Evolutionary conservation across 495 filamentous ascomycete species (phyloP).

Genomic region (Aspergillus ellipticus): DNA sequence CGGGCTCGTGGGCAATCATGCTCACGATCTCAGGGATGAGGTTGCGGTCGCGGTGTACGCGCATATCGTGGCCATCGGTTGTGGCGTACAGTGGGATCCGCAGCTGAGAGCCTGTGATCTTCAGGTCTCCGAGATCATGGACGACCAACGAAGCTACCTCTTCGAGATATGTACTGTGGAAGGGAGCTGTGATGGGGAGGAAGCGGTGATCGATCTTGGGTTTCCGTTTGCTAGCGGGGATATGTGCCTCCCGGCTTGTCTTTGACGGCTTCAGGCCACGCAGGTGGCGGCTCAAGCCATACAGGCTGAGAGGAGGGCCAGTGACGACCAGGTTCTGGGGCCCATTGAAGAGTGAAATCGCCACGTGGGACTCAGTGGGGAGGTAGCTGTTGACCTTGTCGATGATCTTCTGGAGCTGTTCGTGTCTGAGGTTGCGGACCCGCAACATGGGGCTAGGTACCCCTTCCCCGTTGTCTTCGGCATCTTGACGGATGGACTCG

Average conservation of each 20-base stretch:
- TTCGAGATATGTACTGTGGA: not conserved
- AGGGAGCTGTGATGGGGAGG: constrained; percentile 2
- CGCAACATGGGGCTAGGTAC: not conserved
- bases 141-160: not conserved
- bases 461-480: not conserved
- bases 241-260: not conserved
- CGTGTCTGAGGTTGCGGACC: not conserved
- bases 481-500: not conserved
- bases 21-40: not conserved
- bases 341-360: not conserved
- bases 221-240: not conserved
- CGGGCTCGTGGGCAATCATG: not conserved
- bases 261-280: not conserved
- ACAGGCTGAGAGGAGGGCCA: not conserved
- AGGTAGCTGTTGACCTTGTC: not conserved
- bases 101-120: not conserved
- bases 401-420: not conserved
- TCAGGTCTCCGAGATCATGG: not conserved
- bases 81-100: not conserved
- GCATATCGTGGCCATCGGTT: not conserved
- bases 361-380: not conserved
- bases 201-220: constrained; percentile 1
- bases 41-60: not conserved
- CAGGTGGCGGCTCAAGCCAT: not conserved
- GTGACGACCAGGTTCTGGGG: not conserved